Percentiles rank a stretch among this genome's conserved stretches.
Evolutionary conservation across 2,329 filamentous ascomycete genomes (phyloP).

Genomic region (Talaromyces sp.): DNA sequence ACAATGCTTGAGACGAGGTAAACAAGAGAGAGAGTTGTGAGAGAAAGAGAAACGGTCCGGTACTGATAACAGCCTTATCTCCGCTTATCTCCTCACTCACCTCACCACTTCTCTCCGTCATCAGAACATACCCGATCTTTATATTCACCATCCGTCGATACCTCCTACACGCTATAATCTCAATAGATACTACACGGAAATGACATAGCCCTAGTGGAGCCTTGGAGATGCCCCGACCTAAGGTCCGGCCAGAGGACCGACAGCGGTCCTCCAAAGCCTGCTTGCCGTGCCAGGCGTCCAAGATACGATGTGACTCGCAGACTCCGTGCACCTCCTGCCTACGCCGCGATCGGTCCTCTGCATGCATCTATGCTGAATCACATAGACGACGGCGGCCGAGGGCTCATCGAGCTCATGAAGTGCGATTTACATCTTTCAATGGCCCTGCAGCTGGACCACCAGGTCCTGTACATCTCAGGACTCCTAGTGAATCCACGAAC

Average conservation of each 20-base stretch:
- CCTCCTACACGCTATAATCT: too few species aligned
- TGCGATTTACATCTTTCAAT: slow-evolving; percentile 4
- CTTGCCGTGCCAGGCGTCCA: slow-evolving; percentile 45
- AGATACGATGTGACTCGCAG: slow-evolving; percentile 49
- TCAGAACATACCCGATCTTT: slow-evolving; percentile 1
- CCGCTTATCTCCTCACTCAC: neutral
- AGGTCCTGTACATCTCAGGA: neutral
- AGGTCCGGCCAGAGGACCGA: slow-evolving; percentile 47
- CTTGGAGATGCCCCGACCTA: slow-evolving; percentile 47
- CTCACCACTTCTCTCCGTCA: neutral
- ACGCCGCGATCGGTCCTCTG: slow-evolving; percentile 38
- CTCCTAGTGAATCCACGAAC: neutral
- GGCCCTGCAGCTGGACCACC: neutral
- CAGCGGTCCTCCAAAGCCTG: slow-evolving; percentile 48
- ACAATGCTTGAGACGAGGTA: too few species aligned
- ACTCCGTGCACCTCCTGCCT: slow-evolving; percentile 48
- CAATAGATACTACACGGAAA: too few species aligned
- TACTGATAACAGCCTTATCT: neutral
- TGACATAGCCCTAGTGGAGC: neutral
- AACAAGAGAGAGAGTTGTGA: too few species aligned
- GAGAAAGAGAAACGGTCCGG: too few species aligned
- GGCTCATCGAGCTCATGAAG: slow-evolving; percentile 12
- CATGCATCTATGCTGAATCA: slow-evolving; percentile 34
- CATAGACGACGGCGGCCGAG: slow-evolving; percentile 17
- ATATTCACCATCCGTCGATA: neutral